Percentiles rank a stretch among this genome's conserved stretches.
phyloP scores from a whole-genome alignment of 805 yeast genomes.

The Myxozyma kluyveri region DNA sequence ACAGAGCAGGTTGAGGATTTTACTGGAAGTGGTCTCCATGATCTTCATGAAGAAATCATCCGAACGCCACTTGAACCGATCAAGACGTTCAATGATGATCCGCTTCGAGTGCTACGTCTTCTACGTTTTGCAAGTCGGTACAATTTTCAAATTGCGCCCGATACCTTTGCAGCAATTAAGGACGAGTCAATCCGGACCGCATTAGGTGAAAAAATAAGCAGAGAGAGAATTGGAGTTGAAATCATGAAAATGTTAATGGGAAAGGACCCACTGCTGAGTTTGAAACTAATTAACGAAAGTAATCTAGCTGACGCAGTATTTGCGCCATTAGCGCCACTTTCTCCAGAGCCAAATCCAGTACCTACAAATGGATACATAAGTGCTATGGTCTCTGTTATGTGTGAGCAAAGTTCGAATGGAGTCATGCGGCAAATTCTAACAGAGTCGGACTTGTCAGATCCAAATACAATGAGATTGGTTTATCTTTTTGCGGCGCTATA shows the following conservation, averaged over 20 bases:
- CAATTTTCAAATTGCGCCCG: slow-evolving; percentile 60
- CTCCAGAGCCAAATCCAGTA: background rate
- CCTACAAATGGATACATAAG: background rate
- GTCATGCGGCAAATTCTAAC: too few species aligned
- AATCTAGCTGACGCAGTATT: background rate
- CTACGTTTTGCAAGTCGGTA: slow-evolving; percentile 83
- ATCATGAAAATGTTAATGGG: slow-evolving; percentile 72
- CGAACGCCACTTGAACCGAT: slow-evolving; percentile 85
- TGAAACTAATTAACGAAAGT: background rate
- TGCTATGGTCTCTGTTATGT: background rate
- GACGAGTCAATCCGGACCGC: slow-evolving; percentile 54
- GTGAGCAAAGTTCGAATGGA: too few species aligned
- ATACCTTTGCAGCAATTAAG: slow-evolving; percentile 58
- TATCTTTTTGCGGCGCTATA: slow-evolving; percentile 52
- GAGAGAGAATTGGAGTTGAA: slow-evolving; percentile 89
- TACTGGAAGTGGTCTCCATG: slow-evolving; percentile 72
- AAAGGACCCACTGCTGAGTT: slow-evolving; percentile 2
- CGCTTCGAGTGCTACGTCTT: slow-evolving; percentile 80
- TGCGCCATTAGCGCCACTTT: background rate
- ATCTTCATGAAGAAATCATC: slow-evolving; percentile 64
- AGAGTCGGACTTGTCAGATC: too few species aligned
- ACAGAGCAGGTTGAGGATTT: slow-evolving; percentile 75
- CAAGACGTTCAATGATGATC: slow-evolving; percentile 90
- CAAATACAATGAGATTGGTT: too few species aligned
- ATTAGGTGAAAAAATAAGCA: slow-evolving; percentile 69